These are phyloP conservation scores for Hypoxylon crocopeplum DNA, from an alignment of 495 filamentous ascomycete genomes.

Conservation along the genomic window DNA sequence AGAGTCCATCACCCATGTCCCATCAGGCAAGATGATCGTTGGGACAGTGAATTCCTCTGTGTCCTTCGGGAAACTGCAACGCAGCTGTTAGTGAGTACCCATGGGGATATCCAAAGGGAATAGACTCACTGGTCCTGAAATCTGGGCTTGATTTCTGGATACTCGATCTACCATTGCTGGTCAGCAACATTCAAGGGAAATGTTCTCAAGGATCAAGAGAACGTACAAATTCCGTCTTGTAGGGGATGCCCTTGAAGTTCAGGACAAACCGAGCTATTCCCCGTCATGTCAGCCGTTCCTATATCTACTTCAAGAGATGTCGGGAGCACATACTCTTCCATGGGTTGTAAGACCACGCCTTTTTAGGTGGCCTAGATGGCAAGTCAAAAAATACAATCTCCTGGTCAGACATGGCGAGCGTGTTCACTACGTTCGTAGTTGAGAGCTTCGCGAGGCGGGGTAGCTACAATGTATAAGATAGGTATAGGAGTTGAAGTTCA, in stretches of 20 bases:
- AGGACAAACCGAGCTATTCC: conserved; percentile 60
- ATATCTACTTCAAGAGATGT: background rate
- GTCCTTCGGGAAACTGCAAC: conserved; percentile 41
- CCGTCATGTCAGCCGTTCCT: background rate
- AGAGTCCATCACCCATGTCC: conserved; percentile 64
- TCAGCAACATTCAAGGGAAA: background rate
- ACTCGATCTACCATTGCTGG: conserved; percentile 49
- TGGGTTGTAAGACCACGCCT: conserved; percentile 65
- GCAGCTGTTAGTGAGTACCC: conserved; percentile 21
- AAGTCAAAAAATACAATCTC: conserved; percentile 63
- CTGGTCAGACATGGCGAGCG: conserved; percentile 24
- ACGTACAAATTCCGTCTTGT: conserved; percentile 66
- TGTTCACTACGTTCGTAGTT: background rate
- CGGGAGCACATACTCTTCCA: conserved; percentile 62
- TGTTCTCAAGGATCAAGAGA: background rate
- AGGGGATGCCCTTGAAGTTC: conserved; percentile 68
- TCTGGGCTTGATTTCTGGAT: conserved; percentile 62
- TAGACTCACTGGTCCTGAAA: conserved; percentile 53
- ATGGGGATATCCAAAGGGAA: background rate
- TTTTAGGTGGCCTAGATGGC: conserved; percentile 52
- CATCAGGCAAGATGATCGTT: conserved; percentile 57
- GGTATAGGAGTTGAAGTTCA: background rate
- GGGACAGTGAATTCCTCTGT: conserved; percentile 59
- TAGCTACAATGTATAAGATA: too few relatives aligned
- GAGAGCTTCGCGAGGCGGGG: conserved; percentile 1